These are phyloP conservation scores for Sclerotinia spermophila DNA, from an alignment of 2,329 filamentous ascomycete species.

Conservation along the genomic window DNA sequence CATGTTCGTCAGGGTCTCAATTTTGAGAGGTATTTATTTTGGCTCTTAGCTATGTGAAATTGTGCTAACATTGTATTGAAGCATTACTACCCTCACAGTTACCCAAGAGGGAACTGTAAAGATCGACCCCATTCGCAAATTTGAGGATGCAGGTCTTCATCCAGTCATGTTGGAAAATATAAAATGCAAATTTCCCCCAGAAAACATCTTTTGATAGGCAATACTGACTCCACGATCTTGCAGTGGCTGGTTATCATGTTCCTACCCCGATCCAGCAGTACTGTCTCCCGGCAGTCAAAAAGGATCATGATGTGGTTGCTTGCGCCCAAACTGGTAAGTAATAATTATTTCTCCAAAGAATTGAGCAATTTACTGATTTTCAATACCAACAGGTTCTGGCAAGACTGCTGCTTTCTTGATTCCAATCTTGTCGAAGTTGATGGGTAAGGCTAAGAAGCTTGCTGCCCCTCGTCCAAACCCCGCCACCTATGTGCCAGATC, in stretches of 20 bases:
- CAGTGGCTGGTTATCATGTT: slow-evolving; percentile 60
- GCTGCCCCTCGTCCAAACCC: slow-evolving; percentile 72
- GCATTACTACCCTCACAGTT: slow-evolving; percentile 53
- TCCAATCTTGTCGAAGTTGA: slow-evolving; percentile 82
- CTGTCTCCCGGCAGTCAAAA: slow-evolving; percentile 73
- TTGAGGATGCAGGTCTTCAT: slow-evolving; percentile 77
- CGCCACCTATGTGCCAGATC: slow-evolving; percentile 48
- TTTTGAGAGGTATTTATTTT: slow-evolving; percentile 53
- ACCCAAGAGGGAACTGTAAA: slow-evolving; percentile 53
- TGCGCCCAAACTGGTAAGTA: slow-evolving; percentile 85
- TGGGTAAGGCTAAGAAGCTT: slow-evolving; percentile 92
- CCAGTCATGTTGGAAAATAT: slow-evolving; percentile 80
- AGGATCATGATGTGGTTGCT: slow-evolving; percentile 78
- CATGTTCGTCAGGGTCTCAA: slow-evolving; percentile 54
- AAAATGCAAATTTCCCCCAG: slow-evolving; percentile 35
- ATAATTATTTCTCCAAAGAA: neutral
- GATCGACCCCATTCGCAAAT: slow-evolving; percentile 52
- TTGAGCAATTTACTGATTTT: neutral
- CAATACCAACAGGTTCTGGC: slow-evolving; percentile 68
- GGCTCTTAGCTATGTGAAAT: neutral
- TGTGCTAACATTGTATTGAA: slow-evolving; percentile 37
- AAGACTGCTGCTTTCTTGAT: slow-evolving; percentile 94
- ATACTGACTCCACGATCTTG: neutral
- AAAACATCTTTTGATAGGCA: neutral
- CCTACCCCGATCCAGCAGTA: slow-evolving; percentile 89